Base-by-base conservation (phyloP, 2,329 filamentous ascomycete genomes). In the Fusarium xylarioides region DNA sequence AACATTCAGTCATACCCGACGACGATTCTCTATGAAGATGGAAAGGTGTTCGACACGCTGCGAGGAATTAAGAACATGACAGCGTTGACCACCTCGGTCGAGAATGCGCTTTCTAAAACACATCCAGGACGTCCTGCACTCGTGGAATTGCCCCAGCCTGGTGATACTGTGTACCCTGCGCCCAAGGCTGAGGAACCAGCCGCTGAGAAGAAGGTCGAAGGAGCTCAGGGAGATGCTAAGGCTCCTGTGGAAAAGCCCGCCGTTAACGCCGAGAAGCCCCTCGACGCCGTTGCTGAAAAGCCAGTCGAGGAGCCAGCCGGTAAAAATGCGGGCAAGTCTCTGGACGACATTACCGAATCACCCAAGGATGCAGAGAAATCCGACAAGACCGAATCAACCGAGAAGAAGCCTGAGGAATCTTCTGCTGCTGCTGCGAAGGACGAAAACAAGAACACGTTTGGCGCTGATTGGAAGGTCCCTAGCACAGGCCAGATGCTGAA, bases 11-110 rank as follows among this genome's bases (percentile, higher is more conserved):
- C 89, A 23, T 98, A 90, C 79, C 96, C 96, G 2, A 92, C 91
- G 3, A 93, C 97, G 49, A 84, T 90, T 28, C 85, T 98, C 16
- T 98, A 91, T 84, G 92, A 96, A 80, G 88, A 97, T 80, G 95
- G 95, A 63, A 86, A 92, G 76, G 83, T 89, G 52, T 81, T 91
- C 11, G 90, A 93, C 64, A 85, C 85, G 57, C 86, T 92, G 62
- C 85, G 85, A 21, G 95, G 94, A 38, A 86, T 86, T 38, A 93
- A 93, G 82, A 86, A 88, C 60, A 90, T 97, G 79, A 83, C 88
- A 34, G 81, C 84, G 9, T 80, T 98, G 76, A 92, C 91, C 78
- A 83, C 87, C 4, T 90, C 92, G 79, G 86, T 98, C 30, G 96
- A 98, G 82, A 86, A 90, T 66, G 89, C 88, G 14, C 84, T 98